Evolutionary conservation across 129 eudicot species (phyloP).

Genomic region (Helianthus tuberosus): DNA sequence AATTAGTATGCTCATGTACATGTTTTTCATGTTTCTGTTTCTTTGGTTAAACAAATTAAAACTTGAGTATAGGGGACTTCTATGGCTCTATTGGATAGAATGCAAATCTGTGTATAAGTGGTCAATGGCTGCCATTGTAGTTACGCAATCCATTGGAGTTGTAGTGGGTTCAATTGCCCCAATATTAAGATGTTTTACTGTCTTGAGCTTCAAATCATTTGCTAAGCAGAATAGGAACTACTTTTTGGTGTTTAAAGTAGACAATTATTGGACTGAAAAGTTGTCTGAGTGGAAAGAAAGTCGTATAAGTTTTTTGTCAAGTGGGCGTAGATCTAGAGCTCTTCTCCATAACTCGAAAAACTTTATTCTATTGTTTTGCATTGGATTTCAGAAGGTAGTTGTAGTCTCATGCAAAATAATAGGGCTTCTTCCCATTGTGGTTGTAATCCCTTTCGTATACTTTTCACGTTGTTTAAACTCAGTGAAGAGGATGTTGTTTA

Average conservation of each 20-base stretch:
- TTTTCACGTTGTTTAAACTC: background rate
- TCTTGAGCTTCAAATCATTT: conserved; percentile 11
- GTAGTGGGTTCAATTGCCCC: conserved; percentile 25
- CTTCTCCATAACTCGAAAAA: background rate
- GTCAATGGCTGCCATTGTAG: background rate
- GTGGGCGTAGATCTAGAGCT: background rate
- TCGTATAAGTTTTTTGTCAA: background rate
- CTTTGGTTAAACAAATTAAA: no score
- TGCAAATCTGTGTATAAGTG: background rate
- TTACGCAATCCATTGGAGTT: conserved; percentile 9
- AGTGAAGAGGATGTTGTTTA: background rate
- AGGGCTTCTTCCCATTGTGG: background rate
- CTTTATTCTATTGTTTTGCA: background rate
- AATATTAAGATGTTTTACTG: conserved; percentile 15
- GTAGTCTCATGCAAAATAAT: conserved; percentile 14
- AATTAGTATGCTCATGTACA: background rate
- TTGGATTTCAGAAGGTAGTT: conserved; percentile 3
- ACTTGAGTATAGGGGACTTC: no score
- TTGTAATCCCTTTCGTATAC: background rate
- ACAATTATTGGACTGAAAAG: conserved; percentile 21
- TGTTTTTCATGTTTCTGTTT: background rate
- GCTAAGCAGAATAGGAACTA: background rate
- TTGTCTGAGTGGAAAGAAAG: conserved; percentile 6
- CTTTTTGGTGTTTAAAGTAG: conserved; percentile 13
- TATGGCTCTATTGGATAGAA: no score